Base-by-base conservation (phyloP, 2,329 filamentous ascomycete genomes). In the Neopestalotiopsis sp. region DNA sequence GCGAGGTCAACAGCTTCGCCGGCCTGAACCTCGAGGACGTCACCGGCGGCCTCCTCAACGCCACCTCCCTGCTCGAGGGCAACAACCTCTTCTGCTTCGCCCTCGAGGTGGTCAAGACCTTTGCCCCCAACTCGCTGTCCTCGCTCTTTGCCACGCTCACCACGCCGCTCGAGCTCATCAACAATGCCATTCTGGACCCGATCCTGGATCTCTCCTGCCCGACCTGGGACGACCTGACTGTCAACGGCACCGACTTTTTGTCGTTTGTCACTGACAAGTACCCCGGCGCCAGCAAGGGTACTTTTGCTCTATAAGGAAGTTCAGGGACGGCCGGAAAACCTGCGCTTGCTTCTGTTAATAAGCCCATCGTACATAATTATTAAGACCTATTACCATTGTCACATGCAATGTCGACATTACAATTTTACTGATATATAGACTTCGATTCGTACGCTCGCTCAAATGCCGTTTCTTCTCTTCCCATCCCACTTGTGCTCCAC, bases 1-100 rank as follows among this genome's bases (percentile, higher is more conserved):
- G 86, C 20, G 80, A 78, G 2, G 80, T 84, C 28, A 84, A 88
- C 76, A 84, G 81, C 28, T 89, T 88, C 71, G 78, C 82, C 4
- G 85, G 85, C 5, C 73, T 88, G 66, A 76, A 84, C 70, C 42
- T 85, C 1, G 68, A 70, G 1, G 76, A 86, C 67, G 42, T 86
- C 14, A 83, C 83, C 4, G 79, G 82, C 24, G 84, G 83, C 49
- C 74, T 86, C 0, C 81, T 83, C 70, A 86, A 84, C 71, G 70
- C 76, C 5, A 69, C 76, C 17, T 82, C 76, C 13, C 75, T 87
- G 0, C 73, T 82, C 1, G 70, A 87, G 67, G 83, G 82, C 14
- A 85, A 87, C 76, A 86, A 88, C 72, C 74, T 82, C 6, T 65
- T 81, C 17, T 74, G 73, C 58, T 83, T 84, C 69, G 79, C 73